Evolutionary conservation across 2,329 filamentous ascomycete genomes (phyloP).

Genomic region (Beauveria pseudobassiana): DNA sequence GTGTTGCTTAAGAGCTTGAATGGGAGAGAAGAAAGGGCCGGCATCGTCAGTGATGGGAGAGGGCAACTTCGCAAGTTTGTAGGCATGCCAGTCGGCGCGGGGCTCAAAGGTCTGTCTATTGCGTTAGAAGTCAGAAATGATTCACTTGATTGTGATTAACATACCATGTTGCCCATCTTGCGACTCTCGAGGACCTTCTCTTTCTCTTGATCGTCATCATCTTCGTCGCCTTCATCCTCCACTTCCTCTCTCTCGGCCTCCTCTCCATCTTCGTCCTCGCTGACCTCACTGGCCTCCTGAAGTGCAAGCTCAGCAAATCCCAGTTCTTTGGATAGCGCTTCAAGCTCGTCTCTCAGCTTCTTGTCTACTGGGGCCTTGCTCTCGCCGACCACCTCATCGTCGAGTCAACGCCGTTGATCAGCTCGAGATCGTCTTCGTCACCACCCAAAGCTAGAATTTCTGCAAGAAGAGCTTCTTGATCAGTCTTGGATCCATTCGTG

Average conservation of each 20-base stretch:
- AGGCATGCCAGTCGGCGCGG: constrained; percentile 49
- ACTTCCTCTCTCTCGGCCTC: constrained; percentile 22
- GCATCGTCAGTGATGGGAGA: constrained; percentile 37
- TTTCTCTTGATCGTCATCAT: constrained; percentile 22
- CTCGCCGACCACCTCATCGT: constrained; percentile 26
- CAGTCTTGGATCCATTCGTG: constrained; percentile 20
- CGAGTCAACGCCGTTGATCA: constrained; percentile 47
- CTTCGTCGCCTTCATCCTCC: constrained; percentile 26
- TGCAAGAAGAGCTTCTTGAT: constrained; percentile 42
- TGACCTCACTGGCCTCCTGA: constrained; percentile 30
- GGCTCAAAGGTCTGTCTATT: constrained; percentile 46
- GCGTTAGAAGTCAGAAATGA: constrained; percentile 26
- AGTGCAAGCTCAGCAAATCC: constrained; percentile 27
- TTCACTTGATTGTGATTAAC: constrained; percentile 13
- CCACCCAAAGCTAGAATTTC: constrained; percentile 60
- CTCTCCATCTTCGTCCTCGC: constrained; percentile 29
- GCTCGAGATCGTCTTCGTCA: constrained; percentile 55
- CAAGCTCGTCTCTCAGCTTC: constrained; percentile 27
- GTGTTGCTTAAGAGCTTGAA: constrained; percentile 55
- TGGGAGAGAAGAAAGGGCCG: constrained; percentile 33
- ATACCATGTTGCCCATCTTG: constrained; percentile 29
- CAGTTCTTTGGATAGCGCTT: constrained; percentile 31
- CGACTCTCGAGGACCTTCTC: constrained; percentile 24
- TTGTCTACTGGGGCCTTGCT: constrained; percentile 34
- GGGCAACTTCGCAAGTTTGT: constrained; percentile 36